phyloP scores from a whole-genome alignment of 2,329 filamentous ascomycete species.

The Trichoderma sp. region DNA sequence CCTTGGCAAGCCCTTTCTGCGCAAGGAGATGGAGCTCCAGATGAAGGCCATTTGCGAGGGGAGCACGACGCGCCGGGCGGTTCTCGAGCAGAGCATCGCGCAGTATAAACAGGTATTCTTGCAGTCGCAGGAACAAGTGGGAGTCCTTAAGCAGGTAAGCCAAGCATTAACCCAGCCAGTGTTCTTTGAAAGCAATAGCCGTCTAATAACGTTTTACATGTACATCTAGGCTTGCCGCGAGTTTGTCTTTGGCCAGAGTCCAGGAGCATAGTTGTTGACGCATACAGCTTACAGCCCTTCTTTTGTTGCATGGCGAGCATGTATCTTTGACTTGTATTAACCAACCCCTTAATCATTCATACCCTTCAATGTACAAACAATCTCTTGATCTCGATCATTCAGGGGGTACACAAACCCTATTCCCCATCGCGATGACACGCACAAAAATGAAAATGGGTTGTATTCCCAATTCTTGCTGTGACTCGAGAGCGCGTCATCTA shows the following conservation, averaged over 20 bases:
- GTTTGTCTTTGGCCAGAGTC: constrained; percentile 40
- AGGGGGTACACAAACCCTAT: constrained; percentile 12
- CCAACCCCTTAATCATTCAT: not conserved
- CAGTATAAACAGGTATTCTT: constrained; percentile 88
- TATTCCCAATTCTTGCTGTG: not conserved
- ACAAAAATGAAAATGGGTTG: not conserved
- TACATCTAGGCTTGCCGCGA: constrained; percentile 44
- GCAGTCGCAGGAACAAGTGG: constrained; percentile 76
- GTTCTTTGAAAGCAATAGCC: not conserved
- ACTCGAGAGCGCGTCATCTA: constrained; percentile 17
- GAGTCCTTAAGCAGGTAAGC: constrained; percentile 65
- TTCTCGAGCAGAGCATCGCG: constrained; percentile 80
- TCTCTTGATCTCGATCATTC: not conserved
- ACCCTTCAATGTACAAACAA: not conserved
- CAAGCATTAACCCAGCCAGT: constrained; percentile 29
- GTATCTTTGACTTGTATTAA: not conserved
- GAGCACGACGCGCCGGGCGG: constrained; percentile 70
- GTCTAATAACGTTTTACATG: constrained; percentile 3
- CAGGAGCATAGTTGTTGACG: constrained; percentile 2
- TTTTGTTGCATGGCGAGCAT: not conserved
- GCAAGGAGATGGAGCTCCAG: constrained; percentile 96
- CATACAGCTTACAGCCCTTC: not conserved
- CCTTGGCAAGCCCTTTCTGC: constrained; percentile 90
- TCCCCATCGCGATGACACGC: not conserved
- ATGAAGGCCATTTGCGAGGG: constrained; percentile 98